Evolutionary conservation across 805 yeast species (phyloP).

Genomic region (Debaryomyces castellii): DNA sequence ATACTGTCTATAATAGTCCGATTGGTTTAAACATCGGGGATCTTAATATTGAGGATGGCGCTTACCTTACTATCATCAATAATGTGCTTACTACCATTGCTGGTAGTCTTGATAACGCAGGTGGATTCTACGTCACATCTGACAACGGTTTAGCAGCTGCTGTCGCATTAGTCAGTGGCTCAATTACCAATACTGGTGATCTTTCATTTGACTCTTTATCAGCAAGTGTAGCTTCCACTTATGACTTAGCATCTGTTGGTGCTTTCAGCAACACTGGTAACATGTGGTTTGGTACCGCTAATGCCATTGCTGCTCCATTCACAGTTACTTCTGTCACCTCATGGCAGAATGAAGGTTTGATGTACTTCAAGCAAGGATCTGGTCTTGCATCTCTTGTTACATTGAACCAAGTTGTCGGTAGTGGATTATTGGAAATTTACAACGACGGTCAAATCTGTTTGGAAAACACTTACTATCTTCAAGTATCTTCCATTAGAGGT

Average conservation of each 20-base stretch:
- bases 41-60: constrained; percentile 18
- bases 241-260: constrained; percentile 11
- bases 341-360: constrained; percentile 20
- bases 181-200: constrained; percentile 17
- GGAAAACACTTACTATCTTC: constrained; percentile 19
- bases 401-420: constrained; percentile 12
- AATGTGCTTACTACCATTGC: constrained; percentile 18
- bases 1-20: background rate
- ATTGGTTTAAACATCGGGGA: constrained; percentile 15
- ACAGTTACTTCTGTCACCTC: constrained; percentile 9
- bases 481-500: constrained; percentile 21
- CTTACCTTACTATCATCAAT: constrained; percentile 25
- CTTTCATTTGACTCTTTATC: constrained; percentile 21
- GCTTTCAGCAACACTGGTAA: constrained; percentile 23
- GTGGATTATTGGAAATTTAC: constrained; percentile 9
- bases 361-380: constrained; percentile 19
- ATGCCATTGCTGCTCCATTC: constrained; percentile 13
- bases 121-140: constrained; percentile 22
- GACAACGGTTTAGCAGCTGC: constrained; percentile 15
- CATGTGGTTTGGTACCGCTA: constrained; percentile 22
- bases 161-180: constrained; percentile 10
- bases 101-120: constrained; percentile 21
- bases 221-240: constrained; percentile 16
- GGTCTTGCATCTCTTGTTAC: constrained; percentile 19
- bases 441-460: constrained; percentile 28